A percentile compares a stretch with the other conserved stretches of the same genome.
Evolutionary conservation across 108 stramenopile genomes (phyloP).

Genomic region (Phaeodactylum tricornutum): DNA sequence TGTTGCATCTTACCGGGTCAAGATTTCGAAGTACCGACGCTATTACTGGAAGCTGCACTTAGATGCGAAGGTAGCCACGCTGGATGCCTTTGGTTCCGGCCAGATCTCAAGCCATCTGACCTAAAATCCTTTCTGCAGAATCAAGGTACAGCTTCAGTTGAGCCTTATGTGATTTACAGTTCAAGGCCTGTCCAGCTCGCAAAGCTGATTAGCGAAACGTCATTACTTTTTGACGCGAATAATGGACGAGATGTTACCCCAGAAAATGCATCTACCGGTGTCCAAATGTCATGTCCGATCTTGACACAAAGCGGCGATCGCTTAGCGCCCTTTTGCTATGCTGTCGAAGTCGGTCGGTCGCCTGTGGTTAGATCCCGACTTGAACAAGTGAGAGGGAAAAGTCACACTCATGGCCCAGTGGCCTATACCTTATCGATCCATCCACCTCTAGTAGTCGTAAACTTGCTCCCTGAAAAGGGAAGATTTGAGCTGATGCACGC

Average conservation of each 20-base stretch:
- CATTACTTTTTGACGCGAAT: conserved; percentile 37
- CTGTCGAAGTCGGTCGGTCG: conserved; percentile 75
- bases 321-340: conserved; percentile 25
- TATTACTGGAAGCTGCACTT: conserved; percentile 67
- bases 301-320: neutral
- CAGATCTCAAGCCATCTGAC: conserved; percentile 19
- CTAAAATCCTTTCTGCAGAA: neutral
- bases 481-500: conserved; percentile 88
- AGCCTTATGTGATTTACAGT: conserved; percentile 40
- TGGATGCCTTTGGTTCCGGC: conserved; percentile 70
- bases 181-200: conserved; percentile 67
- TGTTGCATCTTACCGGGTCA: conserved; percentile 25
- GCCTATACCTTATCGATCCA: conserved; percentile 81
- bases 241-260: conserved; percentile 32
- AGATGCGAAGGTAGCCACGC: conserved; percentile 42
- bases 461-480: conserved; percentile 81
- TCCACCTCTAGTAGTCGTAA: conserved; percentile 90
- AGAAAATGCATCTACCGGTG: conserved; percentile 50
- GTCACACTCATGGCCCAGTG: conserved; percentile 53
- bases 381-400: conserved; percentile 4
- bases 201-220: conserved; percentile 72
- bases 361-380: conserved; percentile 28
- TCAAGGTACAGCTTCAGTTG: too few relatives aligned
- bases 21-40: conserved; percentile 42
- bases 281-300: conserved; percentile 72